Percentiles rank a stretch among this genome's conserved stretches.
These are phyloP conservation scores for Mycosphaerelloides madeirae DNA, from an alignment of 2,329 filamentous ascomycete species.

Conservation along the genomic window DNA sequence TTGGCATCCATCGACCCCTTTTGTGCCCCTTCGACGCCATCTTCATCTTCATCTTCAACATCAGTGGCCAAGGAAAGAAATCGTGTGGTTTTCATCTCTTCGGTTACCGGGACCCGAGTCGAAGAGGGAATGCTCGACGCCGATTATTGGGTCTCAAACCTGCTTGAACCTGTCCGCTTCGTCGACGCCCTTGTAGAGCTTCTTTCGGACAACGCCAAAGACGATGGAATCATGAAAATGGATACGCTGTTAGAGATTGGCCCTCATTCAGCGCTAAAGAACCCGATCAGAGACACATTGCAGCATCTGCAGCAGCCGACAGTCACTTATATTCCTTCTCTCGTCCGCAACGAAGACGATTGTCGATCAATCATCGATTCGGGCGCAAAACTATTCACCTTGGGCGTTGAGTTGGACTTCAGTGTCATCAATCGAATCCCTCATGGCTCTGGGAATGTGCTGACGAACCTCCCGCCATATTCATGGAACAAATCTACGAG, in stretches of 20 bases:
- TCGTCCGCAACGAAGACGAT: too few relatives aligned
- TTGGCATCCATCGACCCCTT: neutral
- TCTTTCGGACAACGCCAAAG: neutral
- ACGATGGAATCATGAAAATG: neutral
- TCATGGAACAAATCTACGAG: too few relatives aligned
- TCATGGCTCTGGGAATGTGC: too few relatives aligned
- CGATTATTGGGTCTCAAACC: neutral
- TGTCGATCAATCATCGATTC: too few relatives aligned
- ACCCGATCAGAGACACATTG: conserved; percentile 3
- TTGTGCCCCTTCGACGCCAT: too few relatives aligned
- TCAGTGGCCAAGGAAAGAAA: neutral
- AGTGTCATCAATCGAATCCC: too few relatives aligned
- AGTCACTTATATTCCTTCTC: too few relatives aligned
- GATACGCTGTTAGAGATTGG: conserved; percentile 3
- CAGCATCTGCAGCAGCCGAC: too few relatives aligned
- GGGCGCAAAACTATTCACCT: too few relatives aligned
- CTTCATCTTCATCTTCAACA: too few relatives aligned
- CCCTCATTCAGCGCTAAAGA: neutral
- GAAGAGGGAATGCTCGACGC: neutral
- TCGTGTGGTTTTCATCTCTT: neutral
- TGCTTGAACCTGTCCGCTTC: neutral
- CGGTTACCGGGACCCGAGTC: neutral
- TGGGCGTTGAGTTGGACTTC: too few relatives aligned
- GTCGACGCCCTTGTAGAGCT: neutral
- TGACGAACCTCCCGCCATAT: too few relatives aligned